Conservation (phyloP, 139 green algal species). For the Chlorella sp. region DNA sequence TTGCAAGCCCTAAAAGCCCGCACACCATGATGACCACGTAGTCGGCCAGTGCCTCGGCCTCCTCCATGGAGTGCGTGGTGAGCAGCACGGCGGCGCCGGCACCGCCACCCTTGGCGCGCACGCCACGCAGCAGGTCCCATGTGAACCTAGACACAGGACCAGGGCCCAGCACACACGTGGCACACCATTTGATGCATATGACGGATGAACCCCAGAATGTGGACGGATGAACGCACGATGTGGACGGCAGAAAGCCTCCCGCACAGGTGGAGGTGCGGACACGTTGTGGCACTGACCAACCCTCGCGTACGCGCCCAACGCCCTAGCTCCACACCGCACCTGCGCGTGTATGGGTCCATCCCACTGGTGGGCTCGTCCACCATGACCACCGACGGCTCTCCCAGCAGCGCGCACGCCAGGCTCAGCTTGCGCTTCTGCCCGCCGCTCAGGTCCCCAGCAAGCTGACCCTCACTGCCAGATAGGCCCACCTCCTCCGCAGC, state of each 20-base stretch:
- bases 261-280: neutral
- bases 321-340: too few species aligned
- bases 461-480: neutral
- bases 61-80: conserved; percentile 91
- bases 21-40: conserved; percentile 70
- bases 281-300: too few species aligned
- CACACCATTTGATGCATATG: too few species aligned
- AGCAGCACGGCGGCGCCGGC: conserved; percentile 67
- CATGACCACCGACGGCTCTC: conserved; percentile 48
- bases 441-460: conserved; percentile 57
- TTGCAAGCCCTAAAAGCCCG: neutral
- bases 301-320: too few species aligned
- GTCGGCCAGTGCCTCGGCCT: conserved; percentile 78
- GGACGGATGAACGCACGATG: too few species aligned
- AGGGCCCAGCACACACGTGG: too few species aligned
- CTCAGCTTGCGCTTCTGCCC: conserved; percentile 67
- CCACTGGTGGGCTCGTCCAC: conserved; percentile 76
- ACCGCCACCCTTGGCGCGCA: neutral
- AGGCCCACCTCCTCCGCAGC: neutral
- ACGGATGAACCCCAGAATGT: too few species aligned
- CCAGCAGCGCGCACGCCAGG: conserved; percentile 69
- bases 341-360: conserved; percentile 72
- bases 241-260: too few species aligned
- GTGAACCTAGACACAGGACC: too few species aligned
- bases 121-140: conserved; percentile 70